Conservation (phyloP, 2,329 filamentous ascomycete genomes). For the Diatrype stigma region DNA sequence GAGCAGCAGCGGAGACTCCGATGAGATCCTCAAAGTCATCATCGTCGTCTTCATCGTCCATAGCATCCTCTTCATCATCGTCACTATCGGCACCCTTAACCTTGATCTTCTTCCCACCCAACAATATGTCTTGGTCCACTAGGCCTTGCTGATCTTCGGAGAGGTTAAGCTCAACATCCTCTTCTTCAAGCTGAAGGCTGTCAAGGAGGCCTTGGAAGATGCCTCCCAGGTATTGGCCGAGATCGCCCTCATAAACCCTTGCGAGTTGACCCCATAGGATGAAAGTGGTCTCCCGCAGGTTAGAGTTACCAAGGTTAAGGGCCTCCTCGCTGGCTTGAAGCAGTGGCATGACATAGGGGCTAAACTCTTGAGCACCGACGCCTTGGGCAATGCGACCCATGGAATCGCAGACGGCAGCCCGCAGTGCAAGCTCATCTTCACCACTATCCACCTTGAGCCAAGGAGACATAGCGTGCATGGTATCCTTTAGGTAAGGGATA, state of each 20-base stretch:
- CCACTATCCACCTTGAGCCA: slow-evolving; percentile 84
- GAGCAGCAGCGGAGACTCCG: slow-evolving; percentile 80
- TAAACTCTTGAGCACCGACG: slow-evolving; percentile 80
- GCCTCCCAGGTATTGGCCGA: slow-evolving; percentile 71
- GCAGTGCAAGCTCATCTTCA: slow-evolving; percentile 84
- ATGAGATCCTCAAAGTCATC: slow-evolving; percentile 81
- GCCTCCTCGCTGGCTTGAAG: slow-evolving; percentile 93
- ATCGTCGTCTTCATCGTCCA: slow-evolving; percentile 66
- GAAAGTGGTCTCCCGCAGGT: slow-evolving; percentile 93
- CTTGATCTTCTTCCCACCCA: slow-evolving; percentile 82
- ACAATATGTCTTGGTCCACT: slow-evolving; percentile 46
- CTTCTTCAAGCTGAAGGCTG: slow-evolving; percentile 82
- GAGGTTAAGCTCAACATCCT: slow-evolving; percentile 73
- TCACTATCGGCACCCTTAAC: slow-evolving; percentile 51
- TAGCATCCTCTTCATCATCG: slow-evolving; percentile 51
- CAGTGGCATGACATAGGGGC: slow-evolving; percentile 83
- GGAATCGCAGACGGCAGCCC: slow-evolving; percentile 85
- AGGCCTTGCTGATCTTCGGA: slow-evolving; percentile 47
- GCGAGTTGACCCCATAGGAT: slow-evolving; percentile 94
- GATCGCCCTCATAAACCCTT: slow-evolving; percentile 86
- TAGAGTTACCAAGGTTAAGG: slow-evolving; percentile 79
- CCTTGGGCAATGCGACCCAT: slow-evolving; percentile 90
- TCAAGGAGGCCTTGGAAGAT: slow-evolving; percentile 78
- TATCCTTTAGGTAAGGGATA: slow-evolving; percentile 84
- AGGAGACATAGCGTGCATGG: slow-evolving; percentile 82